These are phyloP conservation scores for Coemansia sp. DNA, from an alignment of 192 early-diverging fungal genomes.

Conservation along the genomic window DNA sequence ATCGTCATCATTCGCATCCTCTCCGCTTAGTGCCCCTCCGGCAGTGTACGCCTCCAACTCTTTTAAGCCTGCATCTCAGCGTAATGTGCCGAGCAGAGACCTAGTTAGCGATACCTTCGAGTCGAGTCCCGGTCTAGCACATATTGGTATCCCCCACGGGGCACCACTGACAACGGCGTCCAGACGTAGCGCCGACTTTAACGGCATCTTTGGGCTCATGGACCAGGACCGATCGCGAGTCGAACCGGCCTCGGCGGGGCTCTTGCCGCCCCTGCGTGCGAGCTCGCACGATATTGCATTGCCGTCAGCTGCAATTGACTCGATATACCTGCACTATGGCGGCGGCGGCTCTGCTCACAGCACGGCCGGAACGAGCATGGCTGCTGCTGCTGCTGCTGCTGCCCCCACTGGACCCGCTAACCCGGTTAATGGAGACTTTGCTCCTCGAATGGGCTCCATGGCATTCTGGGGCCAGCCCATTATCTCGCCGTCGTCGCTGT, in stretches of 20 bases:
- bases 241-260: not conserved
- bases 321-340: constrained; percentile 10
- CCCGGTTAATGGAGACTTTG: not conserved
- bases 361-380: not conserved
- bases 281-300: constrained; percentile 1
- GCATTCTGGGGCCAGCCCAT: constrained; percentile 15
- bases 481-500: constrained; percentile 11
- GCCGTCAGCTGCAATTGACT: constrained; percentile 6
- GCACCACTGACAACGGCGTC: not conserved
- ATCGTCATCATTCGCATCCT: constrained; percentile 8
- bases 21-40: not conserved
- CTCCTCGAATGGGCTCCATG: constrained; percentile 1
- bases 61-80: not conserved
- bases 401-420: not conserved
- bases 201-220: constrained; percentile 22
- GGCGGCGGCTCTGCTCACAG: not conserved
- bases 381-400: not conserved
- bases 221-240: constrained; percentile 12
- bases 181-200: constrained; percentile 31
- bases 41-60: not conserved
- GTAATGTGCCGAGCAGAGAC: not conserved
- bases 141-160: not conserved
- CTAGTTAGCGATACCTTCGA: not conserved
- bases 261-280: not conserved
- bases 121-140: not conserved